Base-by-base conservation (phyloP, 1,139 yeast species). In the Wickerhamomyces sp. region DNA sequence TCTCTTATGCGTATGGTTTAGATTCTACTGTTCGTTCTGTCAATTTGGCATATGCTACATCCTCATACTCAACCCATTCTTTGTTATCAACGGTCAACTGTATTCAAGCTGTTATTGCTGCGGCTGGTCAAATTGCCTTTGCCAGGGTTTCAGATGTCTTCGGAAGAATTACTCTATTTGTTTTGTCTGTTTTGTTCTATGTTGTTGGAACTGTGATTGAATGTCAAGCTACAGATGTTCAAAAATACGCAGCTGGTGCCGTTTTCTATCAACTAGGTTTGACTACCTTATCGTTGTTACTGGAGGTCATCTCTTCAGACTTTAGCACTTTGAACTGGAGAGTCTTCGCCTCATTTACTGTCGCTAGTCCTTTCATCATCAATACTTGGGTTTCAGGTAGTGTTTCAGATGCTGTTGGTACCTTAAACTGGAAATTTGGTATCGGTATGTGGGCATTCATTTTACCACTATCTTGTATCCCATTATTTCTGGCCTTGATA, bases 371-470 rank as follows among this genome's bases (percentile, higher is more conserved):
- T 2, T 81, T 78, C 56, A 76, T 84, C 50, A 79, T 84, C 59
- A 84, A 81, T 60, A 80, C 90, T 32, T 84, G 90, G 90, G 70
- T 81, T 42, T 66, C 80, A 30, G 89, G 88, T 54, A 66, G 79
- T 55, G 67, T 83, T 42, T 65, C 74, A n/a, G 52, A 55, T 3
- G 65, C 59, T 18, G 56, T 67, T 40, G 42, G 41, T 26, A 67
- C 61, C 39, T 50, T 51, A 50, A 59, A 65, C 32, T 82, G 91
- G 91, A 69, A 73, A 43, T 83, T 80, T 76, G 81, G 84, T 52
- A 79, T 82, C 54, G 89, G 86, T 35, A 81, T 83, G 74, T 84
- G 85, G 84, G 88, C 88, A 3, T 78, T 81, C 59, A 79, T 84
- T 46, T 68, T 79, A 63, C 89, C 90, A 14, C 67, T 80, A 18